phyloP scores from a whole-genome alignment of 1,284 basidiomycete genomes.

The Trichosporon asahii region DNA sequence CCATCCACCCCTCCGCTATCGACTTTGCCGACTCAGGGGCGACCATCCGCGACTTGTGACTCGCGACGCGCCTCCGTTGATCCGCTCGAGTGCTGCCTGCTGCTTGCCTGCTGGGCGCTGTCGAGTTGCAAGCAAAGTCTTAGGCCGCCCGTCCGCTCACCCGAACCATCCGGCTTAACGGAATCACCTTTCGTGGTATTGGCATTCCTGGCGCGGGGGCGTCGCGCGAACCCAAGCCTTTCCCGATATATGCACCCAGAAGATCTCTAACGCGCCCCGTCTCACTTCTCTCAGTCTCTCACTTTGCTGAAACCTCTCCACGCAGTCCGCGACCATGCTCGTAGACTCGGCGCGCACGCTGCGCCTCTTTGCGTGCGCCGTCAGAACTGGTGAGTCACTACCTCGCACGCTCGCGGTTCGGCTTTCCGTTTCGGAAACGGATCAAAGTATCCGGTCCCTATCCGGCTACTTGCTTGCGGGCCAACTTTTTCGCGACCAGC shows the following conservation, averaged over 20 bases:
- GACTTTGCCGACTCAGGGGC: constrained; percentile 6
- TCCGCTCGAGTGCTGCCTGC: background rate
- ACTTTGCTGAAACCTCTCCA: background rate
- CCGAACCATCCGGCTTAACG: constrained; percentile 1
- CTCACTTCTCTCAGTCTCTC: background rate
- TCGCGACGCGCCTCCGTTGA: background rate
- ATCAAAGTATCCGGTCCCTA: background rate
- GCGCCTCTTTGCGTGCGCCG: constrained; percentile 4
- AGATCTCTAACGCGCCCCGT: background rate
- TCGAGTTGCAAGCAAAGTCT: too few relatives aligned
- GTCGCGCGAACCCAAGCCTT: background rate
- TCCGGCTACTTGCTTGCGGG: background rate
- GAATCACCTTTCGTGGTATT: background rate
- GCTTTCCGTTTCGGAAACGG: background rate
- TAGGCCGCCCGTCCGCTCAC: background rate
- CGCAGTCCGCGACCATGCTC: constrained; percentile 7
- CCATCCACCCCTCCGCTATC: background rate
- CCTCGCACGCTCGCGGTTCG: background rate
- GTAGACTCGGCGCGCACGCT: constrained; percentile 10
- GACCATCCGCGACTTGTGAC: background rate
- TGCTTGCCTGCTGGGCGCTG: background rate
- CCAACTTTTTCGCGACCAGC: background rate
- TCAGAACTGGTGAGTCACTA: background rate
- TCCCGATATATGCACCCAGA: background rate
- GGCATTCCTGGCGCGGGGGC: background rate